Percentiles rank a stretch among this genome's conserved stretches.
Conservation (phyloP, 495 filamentous ascomycete species). For the Penicillium fimorum region DNA sequence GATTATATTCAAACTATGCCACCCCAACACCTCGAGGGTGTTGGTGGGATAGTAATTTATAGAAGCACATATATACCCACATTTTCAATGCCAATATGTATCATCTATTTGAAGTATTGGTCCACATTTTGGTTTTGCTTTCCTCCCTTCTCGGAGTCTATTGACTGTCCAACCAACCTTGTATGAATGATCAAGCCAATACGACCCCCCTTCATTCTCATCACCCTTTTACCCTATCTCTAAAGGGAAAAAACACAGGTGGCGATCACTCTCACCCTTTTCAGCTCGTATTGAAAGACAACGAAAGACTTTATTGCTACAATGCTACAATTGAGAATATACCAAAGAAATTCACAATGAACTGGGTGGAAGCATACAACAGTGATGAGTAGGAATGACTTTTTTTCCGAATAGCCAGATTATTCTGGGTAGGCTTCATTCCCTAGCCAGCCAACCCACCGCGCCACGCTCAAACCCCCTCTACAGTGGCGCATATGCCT, state of each 20-base stretch:
- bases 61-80: not conserved
- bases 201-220: not conserved
- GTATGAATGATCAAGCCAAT: not conserved
- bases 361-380: not conserved
- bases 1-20: not conserved
- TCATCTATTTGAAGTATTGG: not conserved
- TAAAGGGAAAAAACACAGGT: not conserved
- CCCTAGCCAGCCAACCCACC: slow-evolving; percentile 52
- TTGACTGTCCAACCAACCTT: not conserved
- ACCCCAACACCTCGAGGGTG: not conserved
- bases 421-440: not conserved
- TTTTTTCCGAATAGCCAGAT: not conserved
- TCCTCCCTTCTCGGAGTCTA: not conserved
- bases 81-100: not conserved
- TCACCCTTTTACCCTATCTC: not conserved
- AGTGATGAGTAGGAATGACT: not conserved
- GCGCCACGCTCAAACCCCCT: slow-evolving; percentile 61
- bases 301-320: not conserved
- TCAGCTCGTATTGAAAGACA: not conserved
- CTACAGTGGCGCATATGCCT: slow-evolving; percentile 63
- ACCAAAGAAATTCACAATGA: too few relatives aligned
- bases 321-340: not conserved
- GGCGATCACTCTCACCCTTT: not conserved
- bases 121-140: not conserved
- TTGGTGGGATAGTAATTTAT: not conserved